Evolutionary conservation across 345 rosid species (phyloP).

Genomic region (Eucalyptus tenuipes): DNA sequence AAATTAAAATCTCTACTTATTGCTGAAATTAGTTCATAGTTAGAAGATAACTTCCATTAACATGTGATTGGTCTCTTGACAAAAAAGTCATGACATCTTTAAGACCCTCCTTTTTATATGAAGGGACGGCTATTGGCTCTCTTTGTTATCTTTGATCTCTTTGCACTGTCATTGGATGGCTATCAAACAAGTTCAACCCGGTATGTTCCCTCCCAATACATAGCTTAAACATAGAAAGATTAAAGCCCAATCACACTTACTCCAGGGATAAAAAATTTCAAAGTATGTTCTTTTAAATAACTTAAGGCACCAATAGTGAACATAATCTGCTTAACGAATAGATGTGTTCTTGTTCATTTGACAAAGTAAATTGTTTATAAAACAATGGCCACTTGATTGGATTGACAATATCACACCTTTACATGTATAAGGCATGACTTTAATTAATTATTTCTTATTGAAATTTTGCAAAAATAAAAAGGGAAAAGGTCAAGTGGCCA

Average conservation of each 20-base stretch:
- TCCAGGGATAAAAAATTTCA: accelerated
- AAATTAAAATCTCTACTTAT: too few relatives aligned
- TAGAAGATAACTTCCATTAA: not conserved
- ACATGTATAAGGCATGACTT: not conserved
- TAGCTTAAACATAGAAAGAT: not conserved
- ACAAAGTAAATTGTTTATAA: not conserved
- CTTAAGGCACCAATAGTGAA: not conserved
- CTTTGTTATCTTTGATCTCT: not conserved
- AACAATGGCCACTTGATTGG: not conserved
- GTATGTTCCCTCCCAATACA: not conserved
- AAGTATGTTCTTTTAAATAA: not conserved
- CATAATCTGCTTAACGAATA: accelerated
- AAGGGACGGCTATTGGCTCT: not conserved
- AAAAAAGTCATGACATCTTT: not conserved
- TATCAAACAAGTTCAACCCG: not conserved
- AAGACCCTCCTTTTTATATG: not conserved
- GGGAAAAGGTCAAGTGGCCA: not conserved
- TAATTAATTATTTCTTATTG: not conserved
- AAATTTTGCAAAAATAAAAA: not conserved
- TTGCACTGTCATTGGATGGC: not conserved
- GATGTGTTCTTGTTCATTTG: not conserved
- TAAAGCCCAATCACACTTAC: not conserved
- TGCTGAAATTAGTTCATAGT: not conserved
- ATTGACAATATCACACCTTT: not conserved
- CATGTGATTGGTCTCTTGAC: not conserved